Conservation (phyloP, 208 protist genomes). For the Herpetomonas samuelpessoai region DNA sequence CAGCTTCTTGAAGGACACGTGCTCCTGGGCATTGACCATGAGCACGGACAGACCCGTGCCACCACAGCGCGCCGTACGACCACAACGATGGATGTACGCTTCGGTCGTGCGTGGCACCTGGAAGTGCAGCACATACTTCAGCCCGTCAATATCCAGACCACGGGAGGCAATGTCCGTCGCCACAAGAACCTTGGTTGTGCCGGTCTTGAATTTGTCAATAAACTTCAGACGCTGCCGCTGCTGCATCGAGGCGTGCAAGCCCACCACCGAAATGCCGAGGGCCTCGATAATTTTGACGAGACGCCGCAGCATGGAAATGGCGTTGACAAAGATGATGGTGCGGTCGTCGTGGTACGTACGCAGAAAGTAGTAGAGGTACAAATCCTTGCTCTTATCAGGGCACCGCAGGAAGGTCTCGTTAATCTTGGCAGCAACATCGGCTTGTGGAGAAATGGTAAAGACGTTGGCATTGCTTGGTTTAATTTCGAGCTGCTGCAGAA, state of each 20-base stretch:
- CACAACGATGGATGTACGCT: constrained; percentile 96
- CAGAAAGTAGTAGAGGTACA: constrained; percentile 96
- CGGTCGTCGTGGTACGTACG: constrained; percentile 79
- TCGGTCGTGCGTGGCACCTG: constrained; percentile 95
- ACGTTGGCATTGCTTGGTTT: constrained; percentile 71
- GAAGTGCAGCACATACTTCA: constrained; percentile 97
- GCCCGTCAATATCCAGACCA: constrained; percentile 94
- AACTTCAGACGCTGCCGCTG: constrained; percentile 97
- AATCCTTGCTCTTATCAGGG: constrained; percentile 93
- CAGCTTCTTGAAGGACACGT: constrained; percentile 81
- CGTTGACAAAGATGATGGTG: constrained; percentile 94
- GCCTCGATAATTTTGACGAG: constrained; percentile 91
- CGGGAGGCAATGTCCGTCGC: constrained; percentile 93
- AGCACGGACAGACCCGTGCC: constrained; percentile 76
- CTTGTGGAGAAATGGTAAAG: constrained; percentile 74
- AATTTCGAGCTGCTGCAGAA: constrained; percentile 71
- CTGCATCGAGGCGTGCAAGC: constrained; percentile 96
- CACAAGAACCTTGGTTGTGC: constrained; percentile 75
- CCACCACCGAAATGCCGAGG: constrained; percentile 78
- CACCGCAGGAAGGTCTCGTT: constrained; percentile 92
- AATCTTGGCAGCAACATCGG: constrained; percentile 78
- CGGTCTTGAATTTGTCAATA: constrained; percentile 91
- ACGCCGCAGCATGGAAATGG: constrained; percentile 92
- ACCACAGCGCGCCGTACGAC: constrained; percentile 94
- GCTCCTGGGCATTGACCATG: constrained; percentile 88